Percentiles rank a stretch among this genome's conserved stretches.
Evolutionary conservation across 2,329 filamentous ascomycete genomes (phyloP).

Genomic region (Fusarium sp.): DNA sequence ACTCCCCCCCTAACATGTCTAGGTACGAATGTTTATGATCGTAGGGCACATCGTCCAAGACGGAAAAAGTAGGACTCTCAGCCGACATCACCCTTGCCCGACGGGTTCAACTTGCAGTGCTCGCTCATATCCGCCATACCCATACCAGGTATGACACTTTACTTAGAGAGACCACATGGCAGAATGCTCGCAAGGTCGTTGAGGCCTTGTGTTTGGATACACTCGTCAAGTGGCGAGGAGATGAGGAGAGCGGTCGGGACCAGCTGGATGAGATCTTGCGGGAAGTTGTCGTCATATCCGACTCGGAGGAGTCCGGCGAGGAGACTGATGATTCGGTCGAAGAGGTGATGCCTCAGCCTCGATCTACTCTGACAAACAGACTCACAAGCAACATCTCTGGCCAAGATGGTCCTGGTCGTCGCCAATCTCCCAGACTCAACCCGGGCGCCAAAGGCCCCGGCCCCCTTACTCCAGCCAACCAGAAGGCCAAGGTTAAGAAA

Average conservation of each 20-base stretch:
- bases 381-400: conserved; percentile 20
- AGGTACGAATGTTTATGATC: conserved; percentile 29
- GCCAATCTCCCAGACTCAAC: conserved; percentile 31
- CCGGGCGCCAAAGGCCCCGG: conserved; percentile 20
- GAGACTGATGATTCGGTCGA: conserved; percentile 52
- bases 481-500: conserved; percentile 42
- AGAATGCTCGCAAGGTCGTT: conserved; percentile 70
- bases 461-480: conserved; percentile 29
- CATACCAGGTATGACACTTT: conserved; percentile 75
- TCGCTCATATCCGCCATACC: conserved; percentile 75
- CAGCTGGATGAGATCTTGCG: conserved; percentile 75
- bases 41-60: conserved; percentile 64
- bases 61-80: conserved; percentile 70
- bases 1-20: conserved; percentile 11
- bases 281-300: conserved; percentile 76
- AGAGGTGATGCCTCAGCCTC: conserved; percentile 29
- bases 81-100: conserved; percentile 68
- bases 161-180: conserved; percentile 68
- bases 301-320: conserved; percentile 61
- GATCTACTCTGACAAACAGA: conserved; percentile 12
- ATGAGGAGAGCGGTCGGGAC: conserved; percentile 76
- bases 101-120: conserved; percentile 72
- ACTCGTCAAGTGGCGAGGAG: conserved; percentile 78
- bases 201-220: conserved; percentile 72
- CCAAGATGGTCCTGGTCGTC: conserved; percentile 29